Evolutionary conservation across 208 protist species (phyloP).

Genomic region (Trypanosoma avium): DNA sequence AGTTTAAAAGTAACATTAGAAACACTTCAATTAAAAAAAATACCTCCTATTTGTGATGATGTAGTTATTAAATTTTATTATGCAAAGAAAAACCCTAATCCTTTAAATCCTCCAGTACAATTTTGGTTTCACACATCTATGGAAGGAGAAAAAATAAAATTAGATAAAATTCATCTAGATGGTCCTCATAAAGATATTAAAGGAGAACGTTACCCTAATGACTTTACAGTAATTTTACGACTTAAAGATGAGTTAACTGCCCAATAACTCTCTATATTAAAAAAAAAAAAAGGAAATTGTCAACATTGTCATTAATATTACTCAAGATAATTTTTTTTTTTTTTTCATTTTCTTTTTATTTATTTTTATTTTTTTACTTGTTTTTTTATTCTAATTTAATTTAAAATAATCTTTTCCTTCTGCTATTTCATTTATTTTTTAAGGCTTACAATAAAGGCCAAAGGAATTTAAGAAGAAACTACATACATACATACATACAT

Average conservation of each 20-base stretch:
- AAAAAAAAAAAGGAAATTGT: too few species aligned
- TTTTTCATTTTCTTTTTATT: background rate
- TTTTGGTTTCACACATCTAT: conserved; percentile 80
- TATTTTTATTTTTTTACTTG: background rate
- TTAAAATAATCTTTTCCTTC: too few species aligned
- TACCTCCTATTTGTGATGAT: conserved; percentile 53
- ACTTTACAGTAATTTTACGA: conserved; percentile 44
- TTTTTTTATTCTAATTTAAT: background rate
- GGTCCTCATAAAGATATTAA: conserved; percentile 77
- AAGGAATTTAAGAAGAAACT: too few species aligned
- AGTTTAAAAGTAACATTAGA: conserved; percentile 32
- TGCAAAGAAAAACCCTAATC: conserved; percentile 61
- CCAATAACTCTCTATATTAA: too few species aligned
- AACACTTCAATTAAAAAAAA: conserved; percentile 34
- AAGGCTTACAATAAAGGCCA: too few species aligned
- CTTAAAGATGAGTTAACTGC: conserved; percentile 1
- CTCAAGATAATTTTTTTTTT: background rate
- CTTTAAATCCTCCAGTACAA: conserved; percentile 65
- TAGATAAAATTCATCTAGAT: conserved; percentile 42
- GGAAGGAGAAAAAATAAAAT: conserved; percentile 20
- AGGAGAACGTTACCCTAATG: conserved; percentile 51
- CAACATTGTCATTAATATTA: too few species aligned
- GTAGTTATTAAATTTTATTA: conserved; percentile 74
- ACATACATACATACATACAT: too few species aligned
- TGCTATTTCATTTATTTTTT: too few species aligned